phyloP scores from a whole-genome alignment of 345 rosid species.

The Citrus maxima region DNA sequence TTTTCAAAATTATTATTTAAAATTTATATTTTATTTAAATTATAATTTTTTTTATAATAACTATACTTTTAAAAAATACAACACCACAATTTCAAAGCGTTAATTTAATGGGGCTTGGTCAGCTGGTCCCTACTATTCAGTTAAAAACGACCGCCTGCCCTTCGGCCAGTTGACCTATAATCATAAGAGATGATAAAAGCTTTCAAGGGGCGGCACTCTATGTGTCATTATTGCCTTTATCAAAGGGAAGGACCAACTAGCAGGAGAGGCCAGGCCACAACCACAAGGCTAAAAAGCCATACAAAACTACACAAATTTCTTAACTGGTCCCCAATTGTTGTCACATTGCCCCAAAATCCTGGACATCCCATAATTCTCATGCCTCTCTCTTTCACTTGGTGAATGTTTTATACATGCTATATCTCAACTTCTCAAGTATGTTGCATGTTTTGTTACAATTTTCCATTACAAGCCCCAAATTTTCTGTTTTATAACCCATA shows the following conservation, averaged over 20 bases:
- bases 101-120: neutral
- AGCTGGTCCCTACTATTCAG: conserved; percentile 20
- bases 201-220: conserved; percentile 21
- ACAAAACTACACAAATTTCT: neutral
- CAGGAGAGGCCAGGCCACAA: neutral
- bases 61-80: no score
- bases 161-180: conserved; percentile 1
- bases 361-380: neutral
- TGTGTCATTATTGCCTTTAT: conserved; percentile 17
- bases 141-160: conserved; percentile 4
- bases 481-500: neutral
- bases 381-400: neutral
- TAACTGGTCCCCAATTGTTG: conserved; percentile 12
- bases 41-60: no score
- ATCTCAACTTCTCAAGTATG: neutral
- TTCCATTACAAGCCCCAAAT: neutral
- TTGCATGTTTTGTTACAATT: neutral
- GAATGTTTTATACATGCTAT: neutral
- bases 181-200: neutral
- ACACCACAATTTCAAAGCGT: no score
- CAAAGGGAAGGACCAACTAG: conserved; percentile 11
- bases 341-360: conserved; percentile 23
- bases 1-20: no score
- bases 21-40: no score
- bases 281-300: neutral